phyloP scores from a whole-genome alignment of 2,329 filamentous ascomycete species.

The Fusarium napiforme region DNA sequence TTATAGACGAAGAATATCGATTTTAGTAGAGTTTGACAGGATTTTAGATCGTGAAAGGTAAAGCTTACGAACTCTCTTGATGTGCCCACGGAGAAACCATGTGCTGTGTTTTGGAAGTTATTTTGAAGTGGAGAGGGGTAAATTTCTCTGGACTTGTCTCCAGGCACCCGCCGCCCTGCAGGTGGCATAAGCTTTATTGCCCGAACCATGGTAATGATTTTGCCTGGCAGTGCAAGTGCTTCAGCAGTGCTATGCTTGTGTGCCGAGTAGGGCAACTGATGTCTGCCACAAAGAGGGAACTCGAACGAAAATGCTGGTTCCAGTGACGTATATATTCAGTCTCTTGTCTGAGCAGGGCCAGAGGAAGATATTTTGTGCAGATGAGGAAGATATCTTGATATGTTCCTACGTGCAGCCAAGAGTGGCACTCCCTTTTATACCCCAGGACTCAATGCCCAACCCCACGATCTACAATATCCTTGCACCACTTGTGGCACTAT shows the following conservation, averaged over 20 bases:
- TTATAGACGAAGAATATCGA: not conserved
- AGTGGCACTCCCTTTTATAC: conserved; percentile 13
- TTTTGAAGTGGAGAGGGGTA: not conserved
- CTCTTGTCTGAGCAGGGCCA: too few species aligned
- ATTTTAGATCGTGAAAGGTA: not conserved
- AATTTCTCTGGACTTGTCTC: not conserved
- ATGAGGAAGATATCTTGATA: not conserved
- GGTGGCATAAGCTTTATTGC: not conserved
- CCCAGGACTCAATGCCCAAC: not conserved
- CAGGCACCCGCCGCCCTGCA: not conserved
- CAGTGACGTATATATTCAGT: not conserved
- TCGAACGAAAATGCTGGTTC: not conserved
- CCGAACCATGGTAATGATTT: not conserved
- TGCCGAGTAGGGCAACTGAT: not conserved
- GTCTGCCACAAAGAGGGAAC: not conserved
- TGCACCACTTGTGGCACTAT: conserved; percentile 13
- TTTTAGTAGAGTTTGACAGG: conserved; percentile 2
- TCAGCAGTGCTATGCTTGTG: not conserved
- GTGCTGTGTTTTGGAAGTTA: not conserved
- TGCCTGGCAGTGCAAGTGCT: not conserved
- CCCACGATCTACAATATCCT: conserved; percentile 11
- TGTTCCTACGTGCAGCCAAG: not conserved
- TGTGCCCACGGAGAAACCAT: not conserved
- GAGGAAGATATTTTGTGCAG: not conserved
- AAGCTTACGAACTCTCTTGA: conserved; percentile 16